These are phyloP conservation scores for Monilinia polystroma DNA, from an alignment of 2,329 filamentous ascomycete genomes.

Conservation along the genomic window DNA sequence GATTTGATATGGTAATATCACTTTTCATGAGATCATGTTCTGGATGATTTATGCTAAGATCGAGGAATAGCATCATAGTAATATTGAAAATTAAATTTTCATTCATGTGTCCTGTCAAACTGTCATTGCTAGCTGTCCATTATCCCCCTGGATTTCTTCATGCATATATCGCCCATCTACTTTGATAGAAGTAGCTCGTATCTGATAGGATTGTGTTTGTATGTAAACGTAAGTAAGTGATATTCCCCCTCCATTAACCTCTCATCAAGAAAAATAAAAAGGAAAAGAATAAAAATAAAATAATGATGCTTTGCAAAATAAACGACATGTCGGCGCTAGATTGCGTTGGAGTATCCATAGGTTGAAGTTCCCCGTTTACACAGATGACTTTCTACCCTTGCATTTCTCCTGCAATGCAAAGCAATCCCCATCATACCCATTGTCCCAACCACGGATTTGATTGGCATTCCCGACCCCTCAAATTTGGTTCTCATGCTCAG, in stretches of 20 bases:
- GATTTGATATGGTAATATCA: background rate
- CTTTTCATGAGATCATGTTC: background rate
- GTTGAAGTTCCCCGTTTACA: background rate
- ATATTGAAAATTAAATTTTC: conserved; percentile 6
- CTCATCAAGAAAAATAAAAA: background rate
- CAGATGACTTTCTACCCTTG: background rate
- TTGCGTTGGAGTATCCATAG: conserved; percentile 2
- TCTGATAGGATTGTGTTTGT: background rate
- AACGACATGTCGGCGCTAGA: background rate
- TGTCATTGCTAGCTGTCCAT: background rate
- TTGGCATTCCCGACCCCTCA: background rate
- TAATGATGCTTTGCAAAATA: conserved; percentile 11
- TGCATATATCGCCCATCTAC: background rate
- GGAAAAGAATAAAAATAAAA: background rate
- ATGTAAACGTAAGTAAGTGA: conserved; percentile 15
- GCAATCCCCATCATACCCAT: too few relatives aligned
- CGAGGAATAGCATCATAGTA: background rate
- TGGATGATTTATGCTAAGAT: conserved; percentile 9
- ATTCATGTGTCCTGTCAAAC: background rate
- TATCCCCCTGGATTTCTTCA: background rate
- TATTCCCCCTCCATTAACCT: background rate
- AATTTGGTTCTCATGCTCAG: background rate
- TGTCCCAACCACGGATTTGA: background rate
- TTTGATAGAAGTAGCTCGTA: conserved; percentile 9
- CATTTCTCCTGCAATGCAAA: background rate